Base-by-base conservation (phyloP, 768 basidiomycete genomes). In the Lactifluus pinguis region DNA sequence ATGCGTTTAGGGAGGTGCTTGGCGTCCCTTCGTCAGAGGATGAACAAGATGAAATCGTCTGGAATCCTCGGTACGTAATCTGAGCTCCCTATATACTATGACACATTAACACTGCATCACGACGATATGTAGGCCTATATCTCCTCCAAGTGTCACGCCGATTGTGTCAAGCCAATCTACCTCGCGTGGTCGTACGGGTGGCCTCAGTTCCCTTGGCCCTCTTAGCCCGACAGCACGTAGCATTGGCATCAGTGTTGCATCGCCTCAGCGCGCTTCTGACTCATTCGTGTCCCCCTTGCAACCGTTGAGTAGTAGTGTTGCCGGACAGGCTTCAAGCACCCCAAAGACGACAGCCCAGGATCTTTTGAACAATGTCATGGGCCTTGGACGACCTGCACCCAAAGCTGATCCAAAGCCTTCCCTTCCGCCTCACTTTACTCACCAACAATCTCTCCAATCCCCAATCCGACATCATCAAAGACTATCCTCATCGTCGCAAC, bases 31-130 rank as follows among this genome's bases (percentile, higher is more conserved):
- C 73, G 30, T 72, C 72, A 29, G 76, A 73, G 13, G 84, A 85
- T 2, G 77, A 78, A 39, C 80, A 84, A 7, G 88, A 92, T 19
- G 81, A 89, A 69, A 85, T 93, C 65, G 85, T 98, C 51, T 87
- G 85, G 75, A 80, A 87, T 69, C 85, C 83, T 38, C 79, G 82
- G 84, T 84, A 57, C 29, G 73, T 64, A 29, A 49, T 64, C 30
- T 32, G 25, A 30, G 32, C 41, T 19, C 21, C 19, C 45, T 30
- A 29, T 5, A 8, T 2, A 29, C 6, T 4, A 6, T 17, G n/a
- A 45, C 19, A 15, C 38, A 4, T 44, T 50, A 39, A 61, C 32
- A 32, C 15, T 19, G 36, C n/a, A 32, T 45, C 29, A 4, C 30
- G n/a, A 29, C 34, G 7, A 11, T 38, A 21, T 34, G 14, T 36